Conservation (phyloP, 2,329 filamentous ascomycete species). For the Hypoxylon sp. region DNA sequence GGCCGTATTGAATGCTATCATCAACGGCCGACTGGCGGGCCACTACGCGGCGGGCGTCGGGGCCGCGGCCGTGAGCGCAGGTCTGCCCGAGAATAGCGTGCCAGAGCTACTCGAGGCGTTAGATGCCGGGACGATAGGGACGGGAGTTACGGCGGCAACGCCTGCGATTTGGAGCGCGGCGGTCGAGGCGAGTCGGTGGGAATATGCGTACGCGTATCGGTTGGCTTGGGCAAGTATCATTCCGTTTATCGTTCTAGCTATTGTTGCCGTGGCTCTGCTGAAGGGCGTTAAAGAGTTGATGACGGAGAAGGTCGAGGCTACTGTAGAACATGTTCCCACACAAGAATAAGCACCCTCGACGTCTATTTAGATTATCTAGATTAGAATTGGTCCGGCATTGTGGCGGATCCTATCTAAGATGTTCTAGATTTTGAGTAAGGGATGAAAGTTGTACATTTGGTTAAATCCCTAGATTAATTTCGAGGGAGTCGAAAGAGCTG, state of each 20-base stretch:
- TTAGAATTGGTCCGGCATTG: no score
- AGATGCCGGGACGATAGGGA: slow-evolving; percentile 49
- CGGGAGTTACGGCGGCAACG: slow-evolving; percentile 48
- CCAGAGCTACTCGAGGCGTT: slow-evolving; percentile 55
- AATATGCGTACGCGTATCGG: slow-evolving; percentile 62
- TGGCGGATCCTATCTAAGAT: no score
- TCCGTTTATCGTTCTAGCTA: slow-evolving; percentile 63
- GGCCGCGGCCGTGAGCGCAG: slow-evolving; percentile 56
- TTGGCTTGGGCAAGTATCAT: slow-evolving; percentile 63
- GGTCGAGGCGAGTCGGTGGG: slow-evolving; percentile 55
- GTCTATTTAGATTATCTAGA: background rate
- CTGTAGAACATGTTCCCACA: slow-evolving; percentile 55
- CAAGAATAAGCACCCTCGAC: background rate
- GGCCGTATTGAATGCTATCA: slow-evolving; percentile 63
- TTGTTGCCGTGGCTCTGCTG: slow-evolving; percentile 57
- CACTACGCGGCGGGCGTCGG: slow-evolving; percentile 56
- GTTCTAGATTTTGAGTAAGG: no score
- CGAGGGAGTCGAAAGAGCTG: no score
- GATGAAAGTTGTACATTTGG: no score
- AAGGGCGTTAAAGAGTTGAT: slow-evolving; percentile 63
- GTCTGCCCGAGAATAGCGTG: slow-evolving; percentile 55
- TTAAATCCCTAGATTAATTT: no score
- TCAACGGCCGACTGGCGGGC: slow-evolving; percentile 58
- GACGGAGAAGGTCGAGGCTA: slow-evolving; percentile 66
- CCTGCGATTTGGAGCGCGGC: slow-evolving; percentile 54